phyloP scores from a whole-genome alignment of 352 stramenopile genomes.

The Phytophthora hybrid region DNA sequence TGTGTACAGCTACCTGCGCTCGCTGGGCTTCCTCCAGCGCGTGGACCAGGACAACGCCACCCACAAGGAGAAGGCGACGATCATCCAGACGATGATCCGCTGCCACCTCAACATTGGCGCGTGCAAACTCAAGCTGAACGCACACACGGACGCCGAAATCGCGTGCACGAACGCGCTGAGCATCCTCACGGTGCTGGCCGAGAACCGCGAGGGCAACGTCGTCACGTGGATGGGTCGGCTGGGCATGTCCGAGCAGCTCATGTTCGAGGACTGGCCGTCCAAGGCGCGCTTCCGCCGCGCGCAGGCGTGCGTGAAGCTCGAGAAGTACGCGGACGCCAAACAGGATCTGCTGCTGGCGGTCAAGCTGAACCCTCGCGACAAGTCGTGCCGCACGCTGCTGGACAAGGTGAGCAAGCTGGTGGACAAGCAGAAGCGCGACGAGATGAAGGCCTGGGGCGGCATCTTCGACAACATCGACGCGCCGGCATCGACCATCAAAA shows the following conservation, averaged over 20 bases:
- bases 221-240: conserved; percentile 88
- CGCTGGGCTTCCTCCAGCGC: conserved; percentile 75
- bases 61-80: conserved; percentile 88
- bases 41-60: conserved; percentile 81
- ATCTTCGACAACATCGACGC: conserved; percentile 72
- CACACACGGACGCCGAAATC: conserved; percentile 74
- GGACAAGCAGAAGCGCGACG: conserved; percentile 77
- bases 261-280: conserved; percentile 89
- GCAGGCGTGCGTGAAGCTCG: conserved; percentile 77
- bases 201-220: conserved; percentile 84
- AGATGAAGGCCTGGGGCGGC: conserved; percentile 84
- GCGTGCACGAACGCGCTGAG: conserved; percentile 85
- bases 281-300: conserved; percentile 88
- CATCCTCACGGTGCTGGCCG: conserved; percentile 76
- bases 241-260: conserved; percentile 76
- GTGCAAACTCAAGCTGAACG: conserved; percentile 84
- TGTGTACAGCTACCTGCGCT: conserved; percentile 79
- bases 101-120: conserved; percentile 89
- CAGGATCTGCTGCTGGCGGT: conserved; percentile 83
- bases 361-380: conserved; percentile 85
- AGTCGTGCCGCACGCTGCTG: conserved; percentile 78
- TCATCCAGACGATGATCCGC: conserved; percentile 90
- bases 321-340: conserved; percentile 77
- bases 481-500: conserved; percentile 37
- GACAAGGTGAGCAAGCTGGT: conserved; percentile 77